These are phyloP conservation scores for Hanseniaspora guilliermondii DNA, from an alignment of 805 yeast genomes.

Conservation along the genomic window DNA sequence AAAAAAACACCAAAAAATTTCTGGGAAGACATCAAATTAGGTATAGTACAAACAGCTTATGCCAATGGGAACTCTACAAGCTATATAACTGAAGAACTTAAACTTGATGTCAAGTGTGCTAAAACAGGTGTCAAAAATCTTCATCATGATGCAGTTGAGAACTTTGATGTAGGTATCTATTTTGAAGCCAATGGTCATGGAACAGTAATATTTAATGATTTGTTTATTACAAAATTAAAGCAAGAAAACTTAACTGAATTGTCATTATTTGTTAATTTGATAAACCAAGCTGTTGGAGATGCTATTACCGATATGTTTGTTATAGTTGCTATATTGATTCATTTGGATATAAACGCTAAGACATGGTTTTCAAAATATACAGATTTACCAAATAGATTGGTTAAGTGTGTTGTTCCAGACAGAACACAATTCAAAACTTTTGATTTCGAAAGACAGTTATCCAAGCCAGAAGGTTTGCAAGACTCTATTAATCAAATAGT, in stretches of 20 bases:
- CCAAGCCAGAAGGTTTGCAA: constrained; percentile 70
- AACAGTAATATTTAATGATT: constrained; percentile 68
- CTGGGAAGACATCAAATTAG: constrained; percentile 33
- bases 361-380: constrained; percentile 68
- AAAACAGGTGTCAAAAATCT: constrained; percentile 95
- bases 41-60: constrained; percentile 94
- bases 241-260: constrained; percentile 39
- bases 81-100: constrained; percentile 47
- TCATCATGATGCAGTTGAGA: constrained; percentile 74
- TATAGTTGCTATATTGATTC: constrained; percentile 51
- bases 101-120: constrained; percentile 73
- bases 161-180: constrained; percentile 82
- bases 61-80: constrained; percentile 88
- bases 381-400: constrained; percentile 77
- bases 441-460: constrained; percentile 76
- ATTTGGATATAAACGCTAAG: constrained; percentile 44
- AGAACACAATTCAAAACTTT: constrained; percentile 69
- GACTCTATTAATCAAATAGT: constrained; percentile 55
- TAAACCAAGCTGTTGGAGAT: constrained; percentile 97
- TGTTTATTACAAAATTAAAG: constrained; percentile 31
- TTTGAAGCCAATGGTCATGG: constrained; percentile 99
- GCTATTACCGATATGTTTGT: constrained; percentile 85
- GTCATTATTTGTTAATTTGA: constrained; percentile 50
- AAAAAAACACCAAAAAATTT: constrained; percentile 34
- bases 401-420: constrained; percentile 74